phyloP scores from a whole-genome alignment of 768 basidiomycete species.

The Flagelloscypha sp. region DNA sequence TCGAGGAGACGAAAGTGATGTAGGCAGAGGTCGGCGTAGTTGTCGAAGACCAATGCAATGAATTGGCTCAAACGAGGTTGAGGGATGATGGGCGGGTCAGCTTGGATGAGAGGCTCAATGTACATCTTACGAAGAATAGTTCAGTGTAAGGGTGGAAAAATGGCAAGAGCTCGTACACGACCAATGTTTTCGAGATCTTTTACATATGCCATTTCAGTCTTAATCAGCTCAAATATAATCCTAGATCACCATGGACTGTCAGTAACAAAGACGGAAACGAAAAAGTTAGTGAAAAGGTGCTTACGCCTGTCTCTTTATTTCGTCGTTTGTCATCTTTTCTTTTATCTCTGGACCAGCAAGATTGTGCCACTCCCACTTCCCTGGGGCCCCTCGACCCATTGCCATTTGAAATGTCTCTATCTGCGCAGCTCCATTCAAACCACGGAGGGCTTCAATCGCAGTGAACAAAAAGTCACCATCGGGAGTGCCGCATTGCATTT shows the following conservation, averaged over 20 bases:
- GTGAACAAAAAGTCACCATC: conserved; percentile 52
- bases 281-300: conserved; percentile 14
- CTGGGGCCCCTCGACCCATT: conserved; percentile 48
- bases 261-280: neutral
- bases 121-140: conserved; percentile 57
- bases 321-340: conserved; percentile 40
- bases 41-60: conserved; percentile 58
- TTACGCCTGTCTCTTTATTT: conserved; percentile 55
- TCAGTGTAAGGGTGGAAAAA: too few relatives aligned
- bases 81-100: conserved; percentile 49
- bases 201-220: conserved; percentile 67
- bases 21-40: conserved; percentile 46
- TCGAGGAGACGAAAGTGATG: conserved; percentile 52
- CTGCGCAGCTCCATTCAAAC: conserved; percentile 46
- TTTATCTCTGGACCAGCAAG: conserved; percentile 45
- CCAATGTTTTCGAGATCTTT: conserved; percentile 58
- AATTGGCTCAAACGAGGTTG: conserved; percentile 45
- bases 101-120: conserved; percentile 41
- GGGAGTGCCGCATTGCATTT: conserved; percentile 51
- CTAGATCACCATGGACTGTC: conserved; percentile 24
- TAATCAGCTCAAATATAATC: conserved; percentile 64
- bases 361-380: conserved; percentile 59
- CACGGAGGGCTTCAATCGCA: conserved; percentile 51
- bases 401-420: conserved; percentile 56
- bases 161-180: conserved; percentile 35